phyloP scores from a whole-genome alignment of 2,329 filamentous ascomycete species.

The Pezicula rhizophila region DNA sequence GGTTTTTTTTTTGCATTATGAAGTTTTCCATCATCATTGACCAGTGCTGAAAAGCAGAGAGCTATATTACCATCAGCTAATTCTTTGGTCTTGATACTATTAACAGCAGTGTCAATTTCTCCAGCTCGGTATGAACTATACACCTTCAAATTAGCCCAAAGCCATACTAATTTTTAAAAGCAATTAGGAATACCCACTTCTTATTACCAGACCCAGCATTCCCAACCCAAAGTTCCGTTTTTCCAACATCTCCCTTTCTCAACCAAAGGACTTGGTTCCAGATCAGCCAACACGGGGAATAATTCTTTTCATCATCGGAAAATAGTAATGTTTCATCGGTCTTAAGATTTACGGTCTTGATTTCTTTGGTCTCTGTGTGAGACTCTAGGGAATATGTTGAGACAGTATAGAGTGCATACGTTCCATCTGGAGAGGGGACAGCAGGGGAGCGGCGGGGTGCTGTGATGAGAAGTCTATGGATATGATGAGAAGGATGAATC shows the following conservation, averaged over 20 bases:
- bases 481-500: background rate
- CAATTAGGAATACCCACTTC: background rate
- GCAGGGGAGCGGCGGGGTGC: conserved; percentile 66
- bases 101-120: background rate
- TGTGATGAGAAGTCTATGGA: conserved; percentile 49
- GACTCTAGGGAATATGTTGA: conserved; percentile 71
- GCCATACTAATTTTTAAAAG: too few relatives aligned
- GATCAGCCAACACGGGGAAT: background rate
- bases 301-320: background rate
- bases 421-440: conserved; percentile 58
- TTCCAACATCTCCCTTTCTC: background rate
- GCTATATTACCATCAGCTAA: background rate
- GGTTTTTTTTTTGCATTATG: background rate
- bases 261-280: conserved; percentile 1
- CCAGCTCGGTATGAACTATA: background rate
- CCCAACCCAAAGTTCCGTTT: conserved; percentile 4
- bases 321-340: background rate
- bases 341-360: background rate
- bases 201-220: background rate
- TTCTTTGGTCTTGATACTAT: background rate
- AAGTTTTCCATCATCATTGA: background rate
- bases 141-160: background rate
- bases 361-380: background rate
- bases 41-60: background rate
- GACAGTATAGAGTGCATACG: conserved; percentile 56